Base-by-base conservation (phyloP, 1,284 basidiomycete genomes). In the Leccinum colubrinum region DNA sequence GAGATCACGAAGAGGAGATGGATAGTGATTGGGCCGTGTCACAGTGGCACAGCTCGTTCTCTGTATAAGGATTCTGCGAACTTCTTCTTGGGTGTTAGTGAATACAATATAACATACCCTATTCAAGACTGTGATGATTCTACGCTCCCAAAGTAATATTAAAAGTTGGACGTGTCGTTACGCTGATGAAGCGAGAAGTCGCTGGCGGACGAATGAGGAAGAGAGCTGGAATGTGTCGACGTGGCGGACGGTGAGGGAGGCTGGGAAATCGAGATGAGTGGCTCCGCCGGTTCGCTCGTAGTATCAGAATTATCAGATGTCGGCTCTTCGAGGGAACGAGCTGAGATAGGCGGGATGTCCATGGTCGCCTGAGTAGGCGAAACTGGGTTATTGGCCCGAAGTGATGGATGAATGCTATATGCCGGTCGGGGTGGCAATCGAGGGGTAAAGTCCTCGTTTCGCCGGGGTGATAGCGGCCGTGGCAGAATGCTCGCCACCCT, bases 401-500 rank as follows among this genome's bases (percentile, higher is more conserved):
- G 77, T 8, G 89, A 90, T 12, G 90, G 90, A 66, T 93, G 90
- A 54, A 93, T 92, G 67, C 89, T 91, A 59, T 81, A 82, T n/a
- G 81, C 77, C 3, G 90, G 90, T 37, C 87, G 81, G 3, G 82
- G 70, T 14, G 91, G 90, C 14, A 92, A 78, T 46, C 81, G 80
- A 1, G 91, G 91, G 0, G 86, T 81, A 67, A 93, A 93, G 72
- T 93, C 90, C 65, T 88, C 78, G n/a, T 76, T 71, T 33, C 76
- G 74, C 30, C 75, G 67, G 25, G 74, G 74, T 17, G 72, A 61
- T 14, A 66, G 68, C 9, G 72, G 67, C 22, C 73, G 72, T 37
- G 67, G 72, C 5, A 72, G 76, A 30, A 87, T 76, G 57, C 71
- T 85, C 15, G 82, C 74, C 17, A 91, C 74, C 62, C 79, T 87